Percentiles rank a stretch among this genome's conserved stretches.
These are phyloP conservation scores for Ajuga reptans DNA, from an alignment of 305 asterid species.

Conservation along the genomic window DNA sequence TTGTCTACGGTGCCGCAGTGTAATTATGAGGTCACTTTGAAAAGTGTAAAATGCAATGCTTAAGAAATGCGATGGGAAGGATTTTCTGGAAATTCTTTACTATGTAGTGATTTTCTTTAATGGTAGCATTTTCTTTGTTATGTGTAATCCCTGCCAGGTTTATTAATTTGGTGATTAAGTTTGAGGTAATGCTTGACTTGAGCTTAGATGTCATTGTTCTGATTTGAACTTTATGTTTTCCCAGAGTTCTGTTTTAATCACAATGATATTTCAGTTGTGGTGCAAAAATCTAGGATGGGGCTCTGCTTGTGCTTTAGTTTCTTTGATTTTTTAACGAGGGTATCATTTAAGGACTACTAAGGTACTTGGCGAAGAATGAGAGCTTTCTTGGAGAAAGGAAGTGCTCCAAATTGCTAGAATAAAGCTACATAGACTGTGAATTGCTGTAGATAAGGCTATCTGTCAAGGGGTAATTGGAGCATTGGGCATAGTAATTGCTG, in stretches of 20 bases:
- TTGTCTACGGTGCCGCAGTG: background rate
- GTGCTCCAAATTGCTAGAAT: background rate
- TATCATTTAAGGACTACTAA: background rate
- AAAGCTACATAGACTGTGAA: background rate
- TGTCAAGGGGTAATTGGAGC: background rate
- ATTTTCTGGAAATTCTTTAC: background rate
- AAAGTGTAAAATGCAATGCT: background rate
- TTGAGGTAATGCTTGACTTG: background rate
- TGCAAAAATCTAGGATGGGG: constrained; percentile 7
- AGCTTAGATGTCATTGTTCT: background rate
- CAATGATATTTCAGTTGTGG: background rate
- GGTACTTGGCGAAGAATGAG: background rate
- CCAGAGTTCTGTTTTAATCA: background rate
- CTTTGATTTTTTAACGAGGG: background rate
- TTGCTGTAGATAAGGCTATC: background rate
- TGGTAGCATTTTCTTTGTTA: background rate
- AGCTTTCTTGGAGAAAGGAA: constrained; percentile 6
- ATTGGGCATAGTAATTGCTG: background rate
- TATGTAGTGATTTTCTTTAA: background rate
- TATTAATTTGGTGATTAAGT: background rate
- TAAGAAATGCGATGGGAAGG: background rate
- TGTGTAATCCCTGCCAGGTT: background rate
- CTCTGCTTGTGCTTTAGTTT: background rate
- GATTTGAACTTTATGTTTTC: background rate
- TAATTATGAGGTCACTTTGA: background rate